A percentile compares a stretch with the other conserved stretches of the same genome.
Conservation (phyloP, 352 stramenopile genomes). For the Phytophthora brassicae region DNA sequence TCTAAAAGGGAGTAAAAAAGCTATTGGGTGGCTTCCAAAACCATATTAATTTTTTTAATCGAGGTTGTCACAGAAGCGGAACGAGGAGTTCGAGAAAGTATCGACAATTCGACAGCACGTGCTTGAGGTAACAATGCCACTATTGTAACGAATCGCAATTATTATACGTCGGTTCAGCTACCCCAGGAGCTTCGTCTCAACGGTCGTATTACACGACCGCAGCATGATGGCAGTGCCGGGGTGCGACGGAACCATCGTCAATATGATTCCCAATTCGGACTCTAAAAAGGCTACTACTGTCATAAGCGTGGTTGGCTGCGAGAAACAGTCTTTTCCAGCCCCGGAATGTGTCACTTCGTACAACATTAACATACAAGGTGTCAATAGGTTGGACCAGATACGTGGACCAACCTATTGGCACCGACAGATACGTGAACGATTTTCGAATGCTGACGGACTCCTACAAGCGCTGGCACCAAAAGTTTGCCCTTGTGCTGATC, state of each 20-base stretch:
- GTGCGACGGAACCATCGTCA: conserved; percentile 1
- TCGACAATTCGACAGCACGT: conserved; percentile 2
- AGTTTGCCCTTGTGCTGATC: background rate
- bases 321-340: background rate
- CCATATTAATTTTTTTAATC: too few species aligned
- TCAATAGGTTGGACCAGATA: background rate
- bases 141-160: conserved; percentile 5
- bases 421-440: too few species aligned
- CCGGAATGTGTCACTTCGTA: background rate
- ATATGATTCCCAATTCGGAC: conserved; percentile 1
- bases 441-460: background rate
- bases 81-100: background rate
- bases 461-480: background rate
- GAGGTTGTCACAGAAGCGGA: background rate
- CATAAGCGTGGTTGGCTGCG: background rate
- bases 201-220: conserved; percentile 1
- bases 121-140: background rate
- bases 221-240: conserved; percentile 3
- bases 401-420: too few species aligned
- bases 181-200: background rate
- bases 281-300: background rate
- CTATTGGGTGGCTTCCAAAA: too few species aligned
- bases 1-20: too few species aligned
- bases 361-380: background rate
- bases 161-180: conserved; percentile 1